Evolutionary conservation across 768 basidiomycete genomes (phyloP).

Genomic region (Guyanaporus albipodus): DNA sequence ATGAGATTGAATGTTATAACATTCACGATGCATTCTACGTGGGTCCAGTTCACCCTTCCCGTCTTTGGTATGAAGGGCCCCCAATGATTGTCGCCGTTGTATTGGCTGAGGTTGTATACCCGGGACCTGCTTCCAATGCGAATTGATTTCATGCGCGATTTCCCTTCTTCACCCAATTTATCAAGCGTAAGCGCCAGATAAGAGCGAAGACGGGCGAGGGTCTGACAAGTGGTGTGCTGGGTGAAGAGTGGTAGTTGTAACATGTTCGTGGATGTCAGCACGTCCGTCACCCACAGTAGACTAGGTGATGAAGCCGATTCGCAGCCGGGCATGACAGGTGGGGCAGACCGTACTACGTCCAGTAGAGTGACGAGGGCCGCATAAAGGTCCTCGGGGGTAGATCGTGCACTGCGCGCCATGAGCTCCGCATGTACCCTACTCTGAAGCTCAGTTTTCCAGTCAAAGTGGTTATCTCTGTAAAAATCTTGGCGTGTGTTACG

Average conservation of each 20-base stretch:
- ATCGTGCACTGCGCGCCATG: conserved; percentile 17
- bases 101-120: conserved; percentile 65
- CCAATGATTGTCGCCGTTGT: conserved; percentile 46
- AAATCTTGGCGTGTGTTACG: conserved; percentile 28
- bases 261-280: conserved; percentile 39
- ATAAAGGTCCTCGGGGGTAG: conserved; percentile 27
- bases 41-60: conserved; percentile 55
- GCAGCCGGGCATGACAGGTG: conserved; percentile 23
- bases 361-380: conserved; percentile 40
- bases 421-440: conserved; percentile 41
- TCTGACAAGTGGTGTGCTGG: conserved; percentile 23
- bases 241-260: conserved; percentile 24
- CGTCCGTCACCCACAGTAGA: conserved; percentile 42
- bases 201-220: conserved; percentile 44
- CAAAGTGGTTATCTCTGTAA: conserved; percentile 12
- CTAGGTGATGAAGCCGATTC: conserved; percentile 36
- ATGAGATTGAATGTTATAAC: conserved; percentile 51
- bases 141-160: conserved; percentile 25
- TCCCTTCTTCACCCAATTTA: conserved; percentile 23
- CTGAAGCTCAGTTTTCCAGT: conserved; percentile 39
- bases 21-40: conserved; percentile 55
- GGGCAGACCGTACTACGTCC: conserved; percentile 36
- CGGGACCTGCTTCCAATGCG: conserved; percentile 50
- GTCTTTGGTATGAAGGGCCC: conserved; percentile 49
- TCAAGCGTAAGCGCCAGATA: conserved; percentile 46